Conservation (phyloP, 352 stramenopile genomes). For the Phytophthora foliorum region DNA sequence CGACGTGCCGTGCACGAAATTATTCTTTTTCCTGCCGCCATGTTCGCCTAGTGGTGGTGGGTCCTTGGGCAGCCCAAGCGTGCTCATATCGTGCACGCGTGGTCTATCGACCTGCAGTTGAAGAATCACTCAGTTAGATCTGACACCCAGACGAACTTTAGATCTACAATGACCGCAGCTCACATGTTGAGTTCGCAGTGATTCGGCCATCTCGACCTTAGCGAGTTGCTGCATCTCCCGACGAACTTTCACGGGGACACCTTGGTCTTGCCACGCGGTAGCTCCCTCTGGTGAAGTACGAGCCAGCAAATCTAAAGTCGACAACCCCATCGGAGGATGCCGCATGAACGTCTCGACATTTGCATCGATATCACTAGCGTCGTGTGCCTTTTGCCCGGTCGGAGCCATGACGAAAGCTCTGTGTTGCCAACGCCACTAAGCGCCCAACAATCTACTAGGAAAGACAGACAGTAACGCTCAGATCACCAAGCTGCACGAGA, state of each 20-base stretch:
- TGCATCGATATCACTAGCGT: not conserved
- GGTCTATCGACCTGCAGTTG: conserved; percentile 17
- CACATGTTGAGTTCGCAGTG: conserved; percentile 20
- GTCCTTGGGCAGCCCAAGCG: conserved; percentile 45
- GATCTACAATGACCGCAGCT: not conserved
- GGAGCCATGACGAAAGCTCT: conserved; percentile 12
- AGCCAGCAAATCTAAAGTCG: conserved; percentile 75
- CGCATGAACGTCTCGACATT: conserved; percentile 37
- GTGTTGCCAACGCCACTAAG: not conserved
- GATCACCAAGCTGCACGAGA: not conserved
- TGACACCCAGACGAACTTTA: not conserved
- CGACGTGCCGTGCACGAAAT: conserved; percentile 49
- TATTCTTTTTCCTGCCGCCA: conserved; percentile 15
- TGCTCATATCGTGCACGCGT: conserved; percentile 46
- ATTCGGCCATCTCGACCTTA: conserved; percentile 21
- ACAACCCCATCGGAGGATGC: conserved; percentile 44
- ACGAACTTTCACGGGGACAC: conserved; percentile 37
- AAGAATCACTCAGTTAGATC: not conserved
- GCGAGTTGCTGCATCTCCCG: conserved; percentile 60
- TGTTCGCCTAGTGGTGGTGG: conserved; percentile 31
- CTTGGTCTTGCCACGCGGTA: conserved; percentile 6
- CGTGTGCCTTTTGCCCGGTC: not conserved
- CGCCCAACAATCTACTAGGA: conserved; percentile 7
- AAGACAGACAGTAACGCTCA: conserved; percentile 17
- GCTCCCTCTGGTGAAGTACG: conserved; percentile 27